Percentiles rank a stretch among this genome's conserved stretches.
These are phyloP conservation scores for Aspergillus indologenus DNA, from an alignment of 495 filamentous ascomycete species.

Conservation along the genomic window DNA sequence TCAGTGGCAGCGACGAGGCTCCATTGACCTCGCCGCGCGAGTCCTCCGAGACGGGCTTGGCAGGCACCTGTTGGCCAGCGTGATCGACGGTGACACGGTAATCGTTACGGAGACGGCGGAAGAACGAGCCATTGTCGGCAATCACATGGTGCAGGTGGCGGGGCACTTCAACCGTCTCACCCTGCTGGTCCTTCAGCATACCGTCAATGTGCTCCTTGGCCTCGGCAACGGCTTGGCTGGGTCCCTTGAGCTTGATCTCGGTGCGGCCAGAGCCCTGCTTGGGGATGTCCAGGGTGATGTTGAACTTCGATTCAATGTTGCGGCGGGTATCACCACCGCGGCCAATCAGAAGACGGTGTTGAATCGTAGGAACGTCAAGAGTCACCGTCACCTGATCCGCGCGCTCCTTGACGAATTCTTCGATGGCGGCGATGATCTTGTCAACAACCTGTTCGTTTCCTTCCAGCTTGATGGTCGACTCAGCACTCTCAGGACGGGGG, in stretches of 20 bases:
- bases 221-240: conserved; percentile 71
- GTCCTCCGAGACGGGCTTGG: conserved; percentile 52
- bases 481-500: conserved; percentile 72
- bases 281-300: conserved; percentile 84
- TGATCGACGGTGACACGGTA: conserved; percentile 88
- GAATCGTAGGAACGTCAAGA: conserved; percentile 79
- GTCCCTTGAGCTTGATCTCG: conserved; percentile 78
- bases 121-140: conserved; percentile 86
- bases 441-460: conserved; percentile 79
- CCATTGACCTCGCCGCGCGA: conserved; percentile 45
- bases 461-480: conserved; percentile 81
- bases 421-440: conserved; percentile 79
- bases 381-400: conserved; percentile 70
- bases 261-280: conserved; percentile 66
- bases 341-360: conserved; percentile 88
- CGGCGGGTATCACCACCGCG: conserved; percentile 83
- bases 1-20: conserved; percentile 66
- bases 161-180: conserved; percentile 81
- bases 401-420: conserved; percentile 73
- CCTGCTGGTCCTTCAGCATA: conserved; percentile 80
- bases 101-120: conserved; percentile 79
- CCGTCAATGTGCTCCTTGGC: conserved; percentile 79
- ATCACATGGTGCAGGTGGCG: conserved; percentile 75
- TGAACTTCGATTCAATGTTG: conserved; percentile 84
- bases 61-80: conserved; percentile 68